phyloP scores from a whole-genome alignment of 2,329 filamentous ascomycete species.

The Sclerotinia borealis region DNA sequence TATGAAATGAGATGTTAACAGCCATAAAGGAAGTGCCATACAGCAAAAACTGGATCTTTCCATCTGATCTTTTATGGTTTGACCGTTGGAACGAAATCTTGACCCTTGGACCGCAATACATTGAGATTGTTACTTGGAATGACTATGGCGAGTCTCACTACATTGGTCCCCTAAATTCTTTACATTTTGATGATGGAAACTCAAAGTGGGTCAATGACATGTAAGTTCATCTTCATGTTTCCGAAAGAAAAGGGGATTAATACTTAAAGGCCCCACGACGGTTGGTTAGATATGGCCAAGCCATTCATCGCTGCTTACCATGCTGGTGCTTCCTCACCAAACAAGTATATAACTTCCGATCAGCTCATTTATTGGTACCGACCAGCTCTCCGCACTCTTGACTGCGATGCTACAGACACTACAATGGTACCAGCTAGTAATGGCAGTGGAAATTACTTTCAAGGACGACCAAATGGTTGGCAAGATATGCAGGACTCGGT shows the following conservation, averaged over 20 bases:
- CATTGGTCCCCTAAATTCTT: constrained; percentile 41
- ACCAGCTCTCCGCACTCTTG: constrained; percentile 27
- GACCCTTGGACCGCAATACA: constrained; percentile 36
- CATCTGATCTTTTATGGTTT: constrained; percentile 36
- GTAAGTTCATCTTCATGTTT: constrained; percentile 2
- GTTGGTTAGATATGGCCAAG: constrained; percentile 35
- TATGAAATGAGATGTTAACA: constrained; percentile 35
- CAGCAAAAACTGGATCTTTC: constrained; percentile 39
- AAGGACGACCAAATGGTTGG: constrained; percentile 24
- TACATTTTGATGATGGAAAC: constrained; percentile 24
- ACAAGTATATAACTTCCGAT: constrained; percentile 23
- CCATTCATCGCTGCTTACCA: constrained; percentile 24
- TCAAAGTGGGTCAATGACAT: constrained; percentile 36
- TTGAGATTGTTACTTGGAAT: constrained; percentile 42
- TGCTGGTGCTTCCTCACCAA: constrained; percentile 14
- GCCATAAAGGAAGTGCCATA: constrained; percentile 26
- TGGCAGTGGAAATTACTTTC: constrained; percentile 21
- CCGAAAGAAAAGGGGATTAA: neutral
- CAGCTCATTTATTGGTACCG: constrained; percentile 39
- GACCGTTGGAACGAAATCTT: constrained; percentile 39
- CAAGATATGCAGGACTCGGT: constrained; percentile 30
- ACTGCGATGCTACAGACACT: constrained; percentile 32
- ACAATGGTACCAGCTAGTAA: constrained; percentile 26
- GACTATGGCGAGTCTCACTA: constrained; percentile 49
- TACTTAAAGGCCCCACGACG: constrained; percentile 39